These are phyloP conservation scores for Trematosphaeria pertusa DNA, from an alignment of 2,329 filamentous ascomycete genomes.

Conservation along the genomic window DNA sequence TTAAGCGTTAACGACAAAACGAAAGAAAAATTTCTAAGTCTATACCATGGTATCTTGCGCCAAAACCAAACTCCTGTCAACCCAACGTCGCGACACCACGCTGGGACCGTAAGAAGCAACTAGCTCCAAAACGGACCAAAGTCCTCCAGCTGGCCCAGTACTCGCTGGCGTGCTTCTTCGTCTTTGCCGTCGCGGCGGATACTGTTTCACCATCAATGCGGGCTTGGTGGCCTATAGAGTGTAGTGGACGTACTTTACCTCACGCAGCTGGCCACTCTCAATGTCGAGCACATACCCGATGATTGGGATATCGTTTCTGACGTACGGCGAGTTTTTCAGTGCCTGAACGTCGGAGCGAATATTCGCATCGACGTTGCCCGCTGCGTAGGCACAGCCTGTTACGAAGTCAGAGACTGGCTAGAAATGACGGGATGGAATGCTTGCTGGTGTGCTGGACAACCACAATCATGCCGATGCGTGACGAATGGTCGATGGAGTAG, in stretches of 20 bases:
- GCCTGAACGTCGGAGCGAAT: conserved; percentile 20
- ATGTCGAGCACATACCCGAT: conserved; percentile 30
- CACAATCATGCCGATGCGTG: conserved; percentile 26
- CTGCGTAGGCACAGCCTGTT: conserved; percentile 18
- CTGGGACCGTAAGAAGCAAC: too few relatives aligned
- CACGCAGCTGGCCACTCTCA: conserved; percentile 16
- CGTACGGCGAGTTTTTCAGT: conserved; percentile 15
- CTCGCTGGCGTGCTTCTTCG: conserved; percentile 17
- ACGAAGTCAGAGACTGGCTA: not conserved
- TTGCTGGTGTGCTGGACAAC: conserved; percentile 30
- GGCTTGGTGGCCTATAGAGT: not conserved
- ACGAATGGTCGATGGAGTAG: conserved; percentile 18
- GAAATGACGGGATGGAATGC: not conserved
- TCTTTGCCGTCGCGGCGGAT: conserved; percentile 17
- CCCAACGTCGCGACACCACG: too few relatives aligned
- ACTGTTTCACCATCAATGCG: conserved; percentile 12
- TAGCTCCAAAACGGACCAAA: conserved; percentile 33
- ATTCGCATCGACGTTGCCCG: conserved; percentile 17
- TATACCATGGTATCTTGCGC: too few relatives aligned
- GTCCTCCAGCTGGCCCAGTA: conserved; percentile 21
- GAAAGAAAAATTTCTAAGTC: too few relatives aligned
- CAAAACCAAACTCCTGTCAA: too few relatives aligned
- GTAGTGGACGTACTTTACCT: conserved; percentile 29
- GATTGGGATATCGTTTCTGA: conserved; percentile 24
- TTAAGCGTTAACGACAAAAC: too few relatives aligned